Conservation (phyloP, 225 moss, liverwort and hornwort species). For the Pseudoscleropodium purum region DNA sequence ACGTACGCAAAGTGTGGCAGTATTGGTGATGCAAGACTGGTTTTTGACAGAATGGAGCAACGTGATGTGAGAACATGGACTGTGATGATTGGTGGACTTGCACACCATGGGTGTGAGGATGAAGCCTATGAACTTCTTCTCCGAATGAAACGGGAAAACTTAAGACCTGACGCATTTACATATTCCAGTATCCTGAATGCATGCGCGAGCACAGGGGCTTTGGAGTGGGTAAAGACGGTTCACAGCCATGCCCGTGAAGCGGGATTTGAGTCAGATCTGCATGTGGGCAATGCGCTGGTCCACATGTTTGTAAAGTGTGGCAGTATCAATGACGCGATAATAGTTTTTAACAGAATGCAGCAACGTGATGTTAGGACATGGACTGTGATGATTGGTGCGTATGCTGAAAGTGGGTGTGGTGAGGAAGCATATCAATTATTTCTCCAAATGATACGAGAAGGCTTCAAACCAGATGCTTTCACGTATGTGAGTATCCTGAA, state of each 20-base stretch:
- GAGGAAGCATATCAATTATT: neutral
- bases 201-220: neutral
- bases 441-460: neutral
- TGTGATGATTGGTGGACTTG: neutral
- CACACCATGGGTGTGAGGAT: neutral
- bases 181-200: neutral
- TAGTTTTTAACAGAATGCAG: neutral
- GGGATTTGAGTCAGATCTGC: neutral
- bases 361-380: neutral
- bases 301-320: neutral
- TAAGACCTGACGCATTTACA: neutral
- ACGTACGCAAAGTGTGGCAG: neutral
- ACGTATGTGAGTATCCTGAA: neutral
- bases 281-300: neutral
- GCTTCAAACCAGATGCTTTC: neutral
- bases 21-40: neutral
- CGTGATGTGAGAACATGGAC: neutral
- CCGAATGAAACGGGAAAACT: neutral
- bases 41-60: neutral
- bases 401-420: neutral
- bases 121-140: neutral
- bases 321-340: neutral
- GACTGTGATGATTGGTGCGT: neutral
- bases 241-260: neutral
- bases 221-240: neutral